Base-by-base conservation (phyloP, 2,329 filamentous ascomycete genomes). In the Phaeosphaeriaceae sp. region DNA sequence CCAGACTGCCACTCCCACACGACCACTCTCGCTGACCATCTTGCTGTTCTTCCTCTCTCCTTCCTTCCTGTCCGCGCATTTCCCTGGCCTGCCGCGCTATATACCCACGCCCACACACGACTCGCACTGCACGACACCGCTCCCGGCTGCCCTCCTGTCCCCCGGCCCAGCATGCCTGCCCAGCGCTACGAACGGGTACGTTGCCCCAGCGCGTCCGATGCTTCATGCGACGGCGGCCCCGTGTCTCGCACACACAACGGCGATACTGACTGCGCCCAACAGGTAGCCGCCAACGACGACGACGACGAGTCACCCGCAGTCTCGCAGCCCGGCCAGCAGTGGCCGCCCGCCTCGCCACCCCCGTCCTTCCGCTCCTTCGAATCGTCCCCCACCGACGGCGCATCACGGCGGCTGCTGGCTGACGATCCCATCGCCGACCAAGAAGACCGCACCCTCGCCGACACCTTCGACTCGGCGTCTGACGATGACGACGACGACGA, bases 311-410 rank as follows among this genome's bases (percentile, higher is more conserved):
- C 73, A 45, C 70, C 64, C 66, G 62, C 57, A 44, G 58, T 67
- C 22, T 51, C 70, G 9, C 70, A 68, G 19, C 59, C 64, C 17
- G 25, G 55, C n/a, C 68, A 68, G 51, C 72, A 73, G 49, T 74
- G 76, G 62, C 69, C 77, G 22, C 82, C 82, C 24, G 74, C 76
- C 62, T 84, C 82, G 60, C 82, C 82, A 65, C 82, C 82, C 40
- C 94, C 94, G 1, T 97, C 94, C 1, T 98, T 97, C 79, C 92
- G 89, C 76, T 97, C 93, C 48, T 88, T 91, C 74, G 84, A 90
- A 31, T 92, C 92, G 1, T 93, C 91, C 36, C 85, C 84, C 31
- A 80, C 79, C 53, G 61, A 41, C 41, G 78, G 47, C 48, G 77
- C 82, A 20, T 81, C 83, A 47, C 79, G 81, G 60, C 83, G 82